Percentiles rank a stretch among this genome's conserved stretches.
phyloP scores from a whole-genome alignment of 2,329 filamentous ascomycete species.

The Acephala macrosclerotiorum region DNA sequence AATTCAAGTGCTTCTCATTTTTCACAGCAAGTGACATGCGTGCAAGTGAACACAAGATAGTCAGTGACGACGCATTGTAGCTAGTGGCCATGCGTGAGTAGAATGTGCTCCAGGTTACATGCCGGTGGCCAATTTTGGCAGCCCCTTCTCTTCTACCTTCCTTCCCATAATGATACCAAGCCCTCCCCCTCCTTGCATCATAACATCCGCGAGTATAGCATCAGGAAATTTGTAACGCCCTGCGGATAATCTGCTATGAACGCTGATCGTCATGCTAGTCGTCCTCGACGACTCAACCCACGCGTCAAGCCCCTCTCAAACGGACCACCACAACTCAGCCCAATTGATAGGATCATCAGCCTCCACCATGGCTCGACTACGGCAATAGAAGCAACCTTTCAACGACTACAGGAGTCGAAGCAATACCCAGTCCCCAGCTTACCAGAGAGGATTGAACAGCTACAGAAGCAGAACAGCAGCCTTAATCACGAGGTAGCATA shows the following conservation, averaged over 20 bases:
- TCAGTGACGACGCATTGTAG: not conserved
- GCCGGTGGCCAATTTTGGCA: not conserved
- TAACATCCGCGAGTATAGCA: slow-evolving; percentile 6
- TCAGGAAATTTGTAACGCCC: not conserved
- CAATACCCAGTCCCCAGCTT: slow-evolving; percentile 23
- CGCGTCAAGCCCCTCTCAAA: slow-evolving; percentile 10
- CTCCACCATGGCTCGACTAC: slow-evolving; percentile 24
- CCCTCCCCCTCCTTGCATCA: not conserved
- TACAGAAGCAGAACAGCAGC: slow-evolving; percentile 23
- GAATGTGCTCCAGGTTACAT: not conserved
- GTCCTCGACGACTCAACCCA: slow-evolving; percentile 4
- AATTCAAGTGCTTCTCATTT: slow-evolving; percentile 4
- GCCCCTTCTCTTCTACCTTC: too few species aligned
- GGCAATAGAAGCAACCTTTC: slow-evolving; percentile 23
- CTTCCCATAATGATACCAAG: too few species aligned
- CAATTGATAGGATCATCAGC: slow-evolving; percentile 26
- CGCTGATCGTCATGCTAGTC: slow-evolving; percentile 12
- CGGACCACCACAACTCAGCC: slow-evolving; percentile 21
- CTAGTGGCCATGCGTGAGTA: not conserved
- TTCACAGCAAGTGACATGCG: not conserved
- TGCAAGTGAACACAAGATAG: slow-evolving; percentile 3
- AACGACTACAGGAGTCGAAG: slow-evolving; percentile 27
- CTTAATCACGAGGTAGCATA: slow-evolving; percentile 29
- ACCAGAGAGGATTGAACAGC: slow-evolving; percentile 24
- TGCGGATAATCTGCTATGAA: slow-evolving; percentile 17